These are phyloP conservation scores for Stereocaulon alpinum DNA, from an alignment of 495 filamentous ascomycete genomes.

Conservation along the genomic window DNA sequence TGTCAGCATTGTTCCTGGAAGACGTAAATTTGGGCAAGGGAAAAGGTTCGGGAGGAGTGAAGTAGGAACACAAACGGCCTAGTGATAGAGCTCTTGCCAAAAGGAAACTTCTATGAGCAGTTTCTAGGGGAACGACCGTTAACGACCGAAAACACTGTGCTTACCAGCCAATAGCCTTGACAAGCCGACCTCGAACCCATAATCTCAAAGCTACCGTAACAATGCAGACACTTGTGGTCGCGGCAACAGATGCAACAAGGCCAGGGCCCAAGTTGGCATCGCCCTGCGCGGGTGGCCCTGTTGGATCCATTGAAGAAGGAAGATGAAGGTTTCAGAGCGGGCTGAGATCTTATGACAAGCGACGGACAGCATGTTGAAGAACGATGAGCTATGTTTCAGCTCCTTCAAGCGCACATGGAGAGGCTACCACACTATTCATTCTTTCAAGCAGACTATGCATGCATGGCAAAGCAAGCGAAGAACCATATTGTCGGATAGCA, in stretches of 20 bases:
- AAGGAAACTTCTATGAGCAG: too few relatives aligned
- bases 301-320: neutral
- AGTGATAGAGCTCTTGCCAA: too few relatives aligned
- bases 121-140: too few relatives aligned
- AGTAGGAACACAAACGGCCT: too few relatives aligned
- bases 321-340: neutral
- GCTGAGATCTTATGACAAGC: neutral
- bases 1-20: too few relatives aligned
- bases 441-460: neutral
- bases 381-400: neutral
- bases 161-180: constrained; percentile 3
- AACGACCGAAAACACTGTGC: too few relatives aligned
- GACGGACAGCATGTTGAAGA: neutral
- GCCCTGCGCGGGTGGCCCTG: neutral
- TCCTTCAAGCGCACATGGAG: too few relatives aligned
- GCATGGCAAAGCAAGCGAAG: neutral
- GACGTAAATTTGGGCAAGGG: too few relatives aligned
- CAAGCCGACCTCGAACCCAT: constrained; percentile 2
- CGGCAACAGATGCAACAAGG: neutral
- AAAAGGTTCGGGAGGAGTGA: too few relatives aligned
- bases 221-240: neutral
- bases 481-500: neutral
- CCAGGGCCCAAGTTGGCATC: neutral
- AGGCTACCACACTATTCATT: neutral
- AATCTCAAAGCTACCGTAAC: constrained; percentile 4